A percentile compares a stretch with the other conserved stretches of the same genome.
These are phyloP conservation scores for Grosmannia serpens DNA, from an alignment of 2,329 filamentous ascomycete species.

Conservation along the genomic window DNA sequence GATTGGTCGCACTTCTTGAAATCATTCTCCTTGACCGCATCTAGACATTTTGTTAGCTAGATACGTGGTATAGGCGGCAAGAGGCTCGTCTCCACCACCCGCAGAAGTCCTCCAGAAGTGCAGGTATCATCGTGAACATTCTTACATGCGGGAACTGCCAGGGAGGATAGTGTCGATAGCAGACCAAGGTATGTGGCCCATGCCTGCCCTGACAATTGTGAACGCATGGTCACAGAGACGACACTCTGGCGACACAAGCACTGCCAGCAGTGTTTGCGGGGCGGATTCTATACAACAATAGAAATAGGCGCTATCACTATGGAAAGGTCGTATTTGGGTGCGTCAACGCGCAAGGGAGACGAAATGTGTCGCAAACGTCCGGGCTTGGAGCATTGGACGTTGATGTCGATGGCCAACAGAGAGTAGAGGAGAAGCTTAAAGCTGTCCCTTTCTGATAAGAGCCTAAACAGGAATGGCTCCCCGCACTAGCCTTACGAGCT, in stretches of 20 bases:
- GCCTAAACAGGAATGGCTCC: conserved; percentile 4
- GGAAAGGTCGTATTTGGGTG: not conserved
- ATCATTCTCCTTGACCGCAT: conserved; percentile 83
- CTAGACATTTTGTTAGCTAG: conserved; percentile 30
- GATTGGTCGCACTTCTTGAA: conserved; percentile 96
- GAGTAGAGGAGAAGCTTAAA: conserved; percentile 7
- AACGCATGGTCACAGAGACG: conserved; percentile 31
- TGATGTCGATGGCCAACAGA: not conserved
- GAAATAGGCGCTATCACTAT: not conserved
- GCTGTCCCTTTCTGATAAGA: conserved; percentile 16
- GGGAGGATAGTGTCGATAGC: conserved; percentile 40
- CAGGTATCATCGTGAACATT: conserved; percentile 26
- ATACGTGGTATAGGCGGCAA: not conserved
- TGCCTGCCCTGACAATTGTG: conserved; percentile 37
- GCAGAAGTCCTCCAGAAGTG: not conserved
- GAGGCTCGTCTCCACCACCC: not conserved
- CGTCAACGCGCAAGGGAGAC: not conserved
- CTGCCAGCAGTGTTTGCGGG: conserved; percentile 2
- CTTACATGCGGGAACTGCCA: conserved; percentile 49
- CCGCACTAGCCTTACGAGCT: not conserved
- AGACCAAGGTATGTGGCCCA: conserved; percentile 57
- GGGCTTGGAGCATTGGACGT: not conserved
- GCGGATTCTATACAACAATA: not conserved
- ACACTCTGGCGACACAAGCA: conserved; percentile 6
- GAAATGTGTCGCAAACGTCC: not conserved